phyloP scores from a whole-genome alignment of 495 filamentous ascomycete species.

The Thozetella sp. region DNA sequence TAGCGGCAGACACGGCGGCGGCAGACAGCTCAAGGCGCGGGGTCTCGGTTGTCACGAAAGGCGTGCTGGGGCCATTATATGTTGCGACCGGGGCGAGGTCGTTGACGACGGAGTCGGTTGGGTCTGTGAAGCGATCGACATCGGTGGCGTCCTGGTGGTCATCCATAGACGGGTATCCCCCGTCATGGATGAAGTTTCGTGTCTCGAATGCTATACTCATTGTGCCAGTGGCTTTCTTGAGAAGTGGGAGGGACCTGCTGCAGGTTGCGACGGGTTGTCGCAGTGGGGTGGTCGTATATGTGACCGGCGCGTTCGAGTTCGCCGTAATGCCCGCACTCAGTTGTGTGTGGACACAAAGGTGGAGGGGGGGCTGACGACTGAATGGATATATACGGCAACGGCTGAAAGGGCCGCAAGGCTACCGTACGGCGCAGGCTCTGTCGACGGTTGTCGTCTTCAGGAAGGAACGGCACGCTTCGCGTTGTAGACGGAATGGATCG shows the following conservation, averaged over 20 bases:
- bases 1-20: slow-evolving; percentile 13
- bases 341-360: too few relatives aligned
- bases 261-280: background rate
- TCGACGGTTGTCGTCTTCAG: background rate
- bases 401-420: too few relatives aligned
- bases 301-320: too few relatives aligned
- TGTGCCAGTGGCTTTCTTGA: slow-evolving; percentile 12
- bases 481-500: background rate
- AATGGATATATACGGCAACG: too few relatives aligned
- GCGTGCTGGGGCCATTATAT: slow-evolving; percentile 17
- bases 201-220: slow-evolving; percentile 45
- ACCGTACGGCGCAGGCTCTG: background rate
- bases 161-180: slow-evolving; percentile 32
- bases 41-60: slow-evolving; percentile 14
- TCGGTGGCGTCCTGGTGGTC: slow-evolving; percentile 25
- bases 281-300: background rate
- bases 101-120: slow-evolving; percentile 26
- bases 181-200: slow-evolving; percentile 34
- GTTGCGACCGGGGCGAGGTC: slow-evolving; percentile 26
- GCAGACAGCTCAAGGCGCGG: slow-evolving; percentile 18
- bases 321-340: too few relatives aligned
- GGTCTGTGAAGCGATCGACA: slow-evolving; percentile 24
- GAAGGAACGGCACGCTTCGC: background rate
- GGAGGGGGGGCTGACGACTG: too few relatives aligned
- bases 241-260: background rate